Conservation (phyloP, 306 rosid genomes). For the Crotalaria pallida region DNA sequence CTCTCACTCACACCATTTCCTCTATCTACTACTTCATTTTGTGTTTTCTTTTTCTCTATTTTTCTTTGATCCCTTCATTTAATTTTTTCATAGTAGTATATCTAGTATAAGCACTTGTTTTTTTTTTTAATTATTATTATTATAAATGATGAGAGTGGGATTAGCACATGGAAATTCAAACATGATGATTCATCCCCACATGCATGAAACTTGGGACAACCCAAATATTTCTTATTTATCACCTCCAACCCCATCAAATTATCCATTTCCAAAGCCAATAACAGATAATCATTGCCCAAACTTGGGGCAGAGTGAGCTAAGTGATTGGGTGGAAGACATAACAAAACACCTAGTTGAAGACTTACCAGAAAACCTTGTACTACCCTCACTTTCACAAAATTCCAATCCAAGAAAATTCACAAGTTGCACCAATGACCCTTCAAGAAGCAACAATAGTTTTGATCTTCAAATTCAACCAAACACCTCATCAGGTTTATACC, state of each 20-base stretch:
- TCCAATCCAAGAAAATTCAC: conserved; percentile 33
- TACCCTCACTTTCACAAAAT: conserved; percentile 16
- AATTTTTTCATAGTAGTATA: not conserved
- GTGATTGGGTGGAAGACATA: conserved; percentile 66
- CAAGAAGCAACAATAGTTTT: conserved; percentile 11
- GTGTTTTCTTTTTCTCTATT: not conserved
- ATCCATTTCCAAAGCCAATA: conserved; percentile 29
- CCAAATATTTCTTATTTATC: conserved; percentile 23
- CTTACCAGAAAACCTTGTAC: conserved; percentile 36
- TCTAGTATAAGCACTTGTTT: not conserved
- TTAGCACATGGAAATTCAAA: conserved; percentile 43
- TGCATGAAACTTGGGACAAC: conserved; percentile 47
- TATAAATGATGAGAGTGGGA: conserved; percentile 56
- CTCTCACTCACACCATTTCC: not conserved
- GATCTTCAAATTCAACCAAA: conserved; percentile 37
- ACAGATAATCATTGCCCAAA: conserved; percentile 31
- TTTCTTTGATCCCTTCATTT: not conserved
- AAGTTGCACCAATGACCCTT: conserved; percentile 16
- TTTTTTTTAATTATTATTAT: no score
- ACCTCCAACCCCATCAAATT: conserved; percentile 29
- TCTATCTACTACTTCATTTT: not conserved
- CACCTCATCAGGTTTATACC: not conserved
- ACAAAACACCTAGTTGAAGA: conserved; percentile 66
- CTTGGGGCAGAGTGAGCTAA: conserved; percentile 44
- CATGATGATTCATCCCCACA: conserved; percentile 48